Base-by-base conservation (phyloP, 306 rosid genomes). In the Sophora flavescens region DNA sequence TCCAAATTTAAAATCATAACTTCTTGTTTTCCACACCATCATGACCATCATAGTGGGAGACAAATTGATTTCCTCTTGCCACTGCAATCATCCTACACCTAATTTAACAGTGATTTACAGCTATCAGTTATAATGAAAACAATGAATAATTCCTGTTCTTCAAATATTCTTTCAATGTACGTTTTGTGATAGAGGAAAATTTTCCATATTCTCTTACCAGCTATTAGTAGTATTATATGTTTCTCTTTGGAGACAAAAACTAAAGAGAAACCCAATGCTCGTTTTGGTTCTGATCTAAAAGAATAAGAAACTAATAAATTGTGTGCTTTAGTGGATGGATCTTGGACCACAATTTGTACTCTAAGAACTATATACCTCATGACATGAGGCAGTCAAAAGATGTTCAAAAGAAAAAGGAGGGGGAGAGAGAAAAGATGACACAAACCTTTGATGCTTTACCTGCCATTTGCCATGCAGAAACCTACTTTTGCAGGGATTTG, bases 341-440 rank as follows among this genome's bases (percentile, higher is more conserved):
- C 72, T 59, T 78, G 82, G 84, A 66, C 80, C 84, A 79, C 80
- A 17, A n/a, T 50, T 41, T 44, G 70, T 62, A 36, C 32, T 3
- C 63, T 53, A 59, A 50, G 36, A 71, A 84, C 50, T 44, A 54
- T 44, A 54, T 75, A 68, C 69, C 75, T 77, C 69, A 74, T 39
- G 81, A 4, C n/a, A 35, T 70, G 82, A 64, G 65, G 51, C 82
- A 77, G 89, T 88, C 92, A 86, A 88, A 84, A 85, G 73, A 54
- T 44, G 67, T 59, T 79, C 26, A 72, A 78, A 85, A 81, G 81
- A 17, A 57, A 72, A 81, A 78, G 68, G 70, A 65, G 78, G 28
- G 72, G 13, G 76, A 74, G 61, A 78, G 6, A 41, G 61, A 48
- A 39, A 76, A 63, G 33, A n/a, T 63, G 36, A 33, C 36, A 67